Conservation (phyloP, 2,329 filamentous ascomycete genomes). For the Cercospora citrullina region DNA sequence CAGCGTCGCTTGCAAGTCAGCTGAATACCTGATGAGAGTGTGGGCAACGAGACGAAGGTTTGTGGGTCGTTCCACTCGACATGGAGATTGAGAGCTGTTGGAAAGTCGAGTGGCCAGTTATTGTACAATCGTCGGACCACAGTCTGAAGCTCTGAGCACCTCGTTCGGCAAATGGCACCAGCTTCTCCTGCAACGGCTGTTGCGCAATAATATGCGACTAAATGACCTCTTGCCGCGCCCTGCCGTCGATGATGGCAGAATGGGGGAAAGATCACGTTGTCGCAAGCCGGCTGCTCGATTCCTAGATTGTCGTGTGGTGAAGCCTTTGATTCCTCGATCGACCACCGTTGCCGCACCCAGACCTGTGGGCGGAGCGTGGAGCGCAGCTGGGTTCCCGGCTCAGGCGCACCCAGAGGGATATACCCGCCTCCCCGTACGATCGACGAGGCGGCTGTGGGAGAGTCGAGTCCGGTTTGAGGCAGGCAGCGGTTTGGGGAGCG, state of each 20-base stretch:
- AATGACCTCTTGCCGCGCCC: slow-evolving; percentile 20
- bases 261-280: slow-evolving; percentile 13
- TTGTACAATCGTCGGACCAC: slow-evolving; percentile 22
- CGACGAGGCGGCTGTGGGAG: slow-evolving; percentile 25
- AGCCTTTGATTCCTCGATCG: slow-evolving; percentile 18
- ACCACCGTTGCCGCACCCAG: slow-evolving; percentile 22
- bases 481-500: slow-evolving; percentile 6
- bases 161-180: slow-evolving; percentile 19
- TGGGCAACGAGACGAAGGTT: slow-evolving; percentile 21
- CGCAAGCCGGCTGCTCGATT: slow-evolving; percentile 24
- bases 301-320: slow-evolving; percentile 26
- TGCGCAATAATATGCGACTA: slow-evolving; percentile 27
- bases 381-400: neutral
- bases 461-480: slow-evolving; percentile 23
- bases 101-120: slow-evolving; percentile 16
- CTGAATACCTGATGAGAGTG: slow-evolving; percentile 7
- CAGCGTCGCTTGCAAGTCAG: slow-evolving; percentile 16
- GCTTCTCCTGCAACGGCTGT: slow-evolving; percentile 20
- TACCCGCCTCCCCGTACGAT: slow-evolving; percentile 28
- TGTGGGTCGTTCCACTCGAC: slow-evolving; percentile 25
- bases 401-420: slow-evolving; percentile 23
- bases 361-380: slow-evolving; percentile 13
- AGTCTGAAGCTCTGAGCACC: slow-evolving; percentile 11
- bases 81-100: slow-evolving; percentile 20
- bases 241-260: slow-evolving; percentile 14